These are phyloP conservation scores for Xerocomellus intermedius DNA, from an alignment of 768 basidiomycete species.

Conservation along the genomic window DNA sequence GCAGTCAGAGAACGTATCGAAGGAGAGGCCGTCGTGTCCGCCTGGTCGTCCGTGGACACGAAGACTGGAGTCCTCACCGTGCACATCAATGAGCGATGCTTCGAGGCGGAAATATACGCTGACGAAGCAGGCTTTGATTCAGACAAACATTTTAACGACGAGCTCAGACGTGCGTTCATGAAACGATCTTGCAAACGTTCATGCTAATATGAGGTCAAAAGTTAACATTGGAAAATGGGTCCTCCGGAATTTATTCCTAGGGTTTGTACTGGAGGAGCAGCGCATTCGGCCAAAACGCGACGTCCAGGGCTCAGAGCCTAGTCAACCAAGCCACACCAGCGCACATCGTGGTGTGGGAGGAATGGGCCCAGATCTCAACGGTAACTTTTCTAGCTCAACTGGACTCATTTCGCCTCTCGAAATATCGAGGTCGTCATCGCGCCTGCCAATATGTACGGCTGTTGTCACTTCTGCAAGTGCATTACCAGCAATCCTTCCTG, in stretches of 20 bases:
- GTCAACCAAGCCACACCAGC: conserved; percentile 11
- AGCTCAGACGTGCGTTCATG: conserved; percentile 66
- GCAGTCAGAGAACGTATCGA: conserved; percentile 89
- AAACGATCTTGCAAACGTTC: neutral
- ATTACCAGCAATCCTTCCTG: conserved; percentile 61
- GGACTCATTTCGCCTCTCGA: conserved; percentile 33
- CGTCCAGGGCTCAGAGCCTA: conserved; percentile 16
- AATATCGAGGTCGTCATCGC: conserved; percentile 23
- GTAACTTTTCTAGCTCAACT: conserved; percentile 12
- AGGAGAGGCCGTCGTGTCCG: conserved; percentile 81
- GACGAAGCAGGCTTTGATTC: conserved; percentile 79
- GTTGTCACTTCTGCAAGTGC: conserved; percentile 65
- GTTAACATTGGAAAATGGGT: conserved; percentile 95
- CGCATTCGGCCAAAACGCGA: conserved; percentile 40
- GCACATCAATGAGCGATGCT: conserved; percentile 83
- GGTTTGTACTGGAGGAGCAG: conserved; percentile 72
- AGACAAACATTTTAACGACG: conserved; percentile 67
- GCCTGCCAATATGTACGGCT: conserved; percentile 34
- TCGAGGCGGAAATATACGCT: conserved; percentile 93
- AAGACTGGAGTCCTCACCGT: conserved; percentile 86
- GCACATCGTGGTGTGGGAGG: conserved; percentile 25
- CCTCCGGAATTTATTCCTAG: conserved; percentile 77
- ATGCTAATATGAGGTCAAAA: conserved; percentile 31
- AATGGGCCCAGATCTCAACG: conserved; percentile 26
- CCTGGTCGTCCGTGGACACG: conserved; percentile 90